Evolutionary conservation across 2,329 filamentous ascomycete species (phyloP), one percentile per base, ranked within the genome.

Genomic region (Periconia sp.): DNA sequence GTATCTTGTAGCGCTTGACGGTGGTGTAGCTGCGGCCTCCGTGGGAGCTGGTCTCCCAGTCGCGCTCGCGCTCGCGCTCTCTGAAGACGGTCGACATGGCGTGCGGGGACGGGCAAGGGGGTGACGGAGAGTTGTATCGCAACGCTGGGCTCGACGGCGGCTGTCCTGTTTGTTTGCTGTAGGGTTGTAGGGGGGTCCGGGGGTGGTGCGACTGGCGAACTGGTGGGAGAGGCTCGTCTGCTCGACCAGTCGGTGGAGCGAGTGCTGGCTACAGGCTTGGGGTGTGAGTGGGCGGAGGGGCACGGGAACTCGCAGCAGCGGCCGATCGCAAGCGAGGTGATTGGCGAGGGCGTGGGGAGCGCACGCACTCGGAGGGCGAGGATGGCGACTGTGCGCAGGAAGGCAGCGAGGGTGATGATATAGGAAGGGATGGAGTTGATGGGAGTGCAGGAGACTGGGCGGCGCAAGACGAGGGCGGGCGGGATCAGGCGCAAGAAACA

Each of bases 1-100:
- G 77, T n/a, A 78, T 66, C 48, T 76, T 74, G 72, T 86, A 85
- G 57, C 82, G 80, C 61, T 81, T 82, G 54, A 85, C 77, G 5
- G 78, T 81, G 52, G 77, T 80, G 57, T 77, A 79, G 49, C 70
- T 64, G 48, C 65, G 66, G 19, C 50, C 74, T 46, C 69, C 69
- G 59, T 59, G 54, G 22, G 63, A 61, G 37, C 57, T 52, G 11
- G 67, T 61, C 31, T 75, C 73, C 63, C 71, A 73, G 54, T 76
- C 73, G 50, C 72, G 70, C 56, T 76, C 72, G 36, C 73, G 68
- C 39, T 71, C 69, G 45, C 69, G 64, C 58, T 76, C 73, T 47
- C 66, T 72, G 62, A 71, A 74, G 52, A 76, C 63, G 59, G 72
- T 69, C 29, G 75, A 78, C 73, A 74, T 74, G 60, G 50, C 47